A percentile compares a stretch with the other conserved stretches of the same genome.
phyloP scores from a whole-genome alignment of 306 rosid genomes.

The Prunus armeniaca region DNA sequence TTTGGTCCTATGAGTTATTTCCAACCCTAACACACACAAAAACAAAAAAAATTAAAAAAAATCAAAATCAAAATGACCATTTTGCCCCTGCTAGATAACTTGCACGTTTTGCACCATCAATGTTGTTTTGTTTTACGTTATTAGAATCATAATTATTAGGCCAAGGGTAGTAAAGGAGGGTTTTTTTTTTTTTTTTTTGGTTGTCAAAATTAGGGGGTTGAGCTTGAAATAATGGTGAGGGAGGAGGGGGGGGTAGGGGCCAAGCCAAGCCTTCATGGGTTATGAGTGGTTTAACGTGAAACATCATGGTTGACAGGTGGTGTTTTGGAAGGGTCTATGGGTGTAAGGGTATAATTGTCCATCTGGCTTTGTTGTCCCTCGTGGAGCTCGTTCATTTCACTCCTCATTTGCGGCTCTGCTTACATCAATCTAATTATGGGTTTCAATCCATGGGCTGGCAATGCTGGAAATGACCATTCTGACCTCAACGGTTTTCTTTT shows the following conservation, averaged over 20 bases:
- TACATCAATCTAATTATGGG: slow-evolving; percentile 34
- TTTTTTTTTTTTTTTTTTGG: slow-evolving; percentile 9
- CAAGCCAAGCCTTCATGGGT: slow-evolving; percentile 50
- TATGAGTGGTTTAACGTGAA: slow-evolving; percentile 80
- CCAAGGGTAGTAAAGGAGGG: slow-evolving; percentile 25
- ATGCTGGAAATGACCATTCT: slow-evolving; percentile 14
- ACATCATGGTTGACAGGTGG: slow-evolving; percentile 56
- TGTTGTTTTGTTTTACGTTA: slow-evolving; percentile 53
- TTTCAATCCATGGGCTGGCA: slow-evolving; percentile 26
- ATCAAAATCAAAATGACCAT: slow-evolving; percentile 8
- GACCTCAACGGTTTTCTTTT: slow-evolving; percentile 28
- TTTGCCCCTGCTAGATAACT: slow-evolving; percentile 13
- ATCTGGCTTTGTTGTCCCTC: slow-evolving; percentile 19
- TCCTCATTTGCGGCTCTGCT: slow-evolving; percentile 15
- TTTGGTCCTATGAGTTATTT: not conserved
- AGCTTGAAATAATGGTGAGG: slow-evolving; percentile 33
- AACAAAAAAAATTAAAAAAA: not conserved
- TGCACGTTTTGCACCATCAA: slow-evolving; percentile 30
- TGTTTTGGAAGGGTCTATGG: slow-evolving; percentile 36
- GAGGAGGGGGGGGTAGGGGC: slow-evolving; percentile 28
- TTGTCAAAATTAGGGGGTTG: slow-evolving; percentile 33
- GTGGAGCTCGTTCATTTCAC: slow-evolving; percentile 37
- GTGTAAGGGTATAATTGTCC: slow-evolving; percentile 35
- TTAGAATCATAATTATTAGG: slow-evolving; percentile 39
- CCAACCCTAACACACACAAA: not conserved